Conservation (phyloP, 495 filamentous ascomycete species). For the Neurospora sp. region DNA sequence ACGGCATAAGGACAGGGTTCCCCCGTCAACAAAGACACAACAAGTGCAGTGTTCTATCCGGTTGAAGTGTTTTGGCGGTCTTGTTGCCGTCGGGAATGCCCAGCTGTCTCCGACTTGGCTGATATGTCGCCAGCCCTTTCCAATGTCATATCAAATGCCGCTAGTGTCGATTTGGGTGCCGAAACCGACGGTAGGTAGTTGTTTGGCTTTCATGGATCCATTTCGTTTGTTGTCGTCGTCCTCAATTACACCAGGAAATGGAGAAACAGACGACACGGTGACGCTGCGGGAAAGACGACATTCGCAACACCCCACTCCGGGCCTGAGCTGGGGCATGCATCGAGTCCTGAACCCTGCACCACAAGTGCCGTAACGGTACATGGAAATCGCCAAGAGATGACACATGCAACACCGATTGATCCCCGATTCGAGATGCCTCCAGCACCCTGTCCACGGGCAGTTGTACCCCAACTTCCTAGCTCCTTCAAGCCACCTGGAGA, state of each 20-base stretch:
- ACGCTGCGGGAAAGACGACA: not conserved
- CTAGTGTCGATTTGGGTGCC: not conserved
- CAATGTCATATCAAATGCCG: not conserved
- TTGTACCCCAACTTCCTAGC: not conserved
- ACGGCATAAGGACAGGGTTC: constrained; percentile 18
- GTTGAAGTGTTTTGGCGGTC: constrained; percentile 6
- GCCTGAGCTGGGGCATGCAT: not conserved
- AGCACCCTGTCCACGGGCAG: not conserved
- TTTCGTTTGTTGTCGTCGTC: not conserved
- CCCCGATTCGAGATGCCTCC: not conserved
- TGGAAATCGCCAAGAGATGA: not conserved
- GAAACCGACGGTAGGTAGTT: not conserved
- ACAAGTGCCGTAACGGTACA: not conserved
- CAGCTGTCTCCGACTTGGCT: not conserved
- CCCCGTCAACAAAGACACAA: constrained; percentile 7
- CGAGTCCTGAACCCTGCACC: not conserved
- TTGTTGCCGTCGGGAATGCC: constrained; percentile 3
- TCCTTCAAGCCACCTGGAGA: not conserved
- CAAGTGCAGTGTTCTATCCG: not conserved
- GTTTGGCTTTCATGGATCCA: not conserved
- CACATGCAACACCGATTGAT: not conserved
- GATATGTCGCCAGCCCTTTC: not conserved
- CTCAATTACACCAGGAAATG: not conserved
- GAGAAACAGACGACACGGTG: not conserved
- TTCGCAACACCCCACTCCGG: not conserved